These are phyloP conservation scores for Epichloe hybrida DNA, from an alignment of 2,329 filamentous ascomycete species.

Conservation along the genomic window DNA sequence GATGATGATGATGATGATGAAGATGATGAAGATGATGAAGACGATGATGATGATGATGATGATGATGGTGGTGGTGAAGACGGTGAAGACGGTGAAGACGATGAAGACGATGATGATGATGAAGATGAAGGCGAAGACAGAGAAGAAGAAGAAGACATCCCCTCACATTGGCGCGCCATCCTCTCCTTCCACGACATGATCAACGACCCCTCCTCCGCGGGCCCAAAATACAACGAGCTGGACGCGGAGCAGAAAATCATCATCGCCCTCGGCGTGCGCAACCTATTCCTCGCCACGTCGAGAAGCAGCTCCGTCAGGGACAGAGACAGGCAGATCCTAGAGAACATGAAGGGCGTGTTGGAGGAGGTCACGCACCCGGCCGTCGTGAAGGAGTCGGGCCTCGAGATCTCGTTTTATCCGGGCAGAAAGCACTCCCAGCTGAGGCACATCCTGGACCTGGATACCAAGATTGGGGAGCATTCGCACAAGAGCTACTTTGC, in stretches of 20 bases:
- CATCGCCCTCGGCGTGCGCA: slow-evolving; percentile 5
- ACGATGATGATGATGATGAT: background rate
- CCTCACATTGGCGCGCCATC: slow-evolving; percentile 2
- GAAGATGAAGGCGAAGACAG: background rate
- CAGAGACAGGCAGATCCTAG: slow-evolving; percentile 3
- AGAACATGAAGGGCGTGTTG: slow-evolving; percentile 1
- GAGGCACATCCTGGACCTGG: slow-evolving; percentile 3
- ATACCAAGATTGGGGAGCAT: slow-evolving; percentile 1
- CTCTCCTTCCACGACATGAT: slow-evolving; percentile 6
- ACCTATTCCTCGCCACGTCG: slow-evolving; percentile 3
- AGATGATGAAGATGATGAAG: background rate
- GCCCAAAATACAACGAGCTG: background rate
- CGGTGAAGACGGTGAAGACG: too few species aligned
- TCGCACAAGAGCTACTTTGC: slow-evolving; percentile 2
- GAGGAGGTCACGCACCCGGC: background rate
- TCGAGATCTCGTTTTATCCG: slow-evolving; percentile 5
- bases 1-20: background rate
- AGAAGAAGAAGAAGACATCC: background rate
- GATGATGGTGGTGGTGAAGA: background rate
- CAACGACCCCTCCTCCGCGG: background rate
- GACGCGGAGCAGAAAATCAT: slow-evolving; percentile 5
- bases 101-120: background rate
- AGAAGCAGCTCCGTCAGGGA: slow-evolving; percentile 1
- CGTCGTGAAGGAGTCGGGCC: background rate
- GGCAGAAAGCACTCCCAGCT: background rate